Conservation (phyloP, 805 yeast species). For the Candida multigemmis region DNA sequence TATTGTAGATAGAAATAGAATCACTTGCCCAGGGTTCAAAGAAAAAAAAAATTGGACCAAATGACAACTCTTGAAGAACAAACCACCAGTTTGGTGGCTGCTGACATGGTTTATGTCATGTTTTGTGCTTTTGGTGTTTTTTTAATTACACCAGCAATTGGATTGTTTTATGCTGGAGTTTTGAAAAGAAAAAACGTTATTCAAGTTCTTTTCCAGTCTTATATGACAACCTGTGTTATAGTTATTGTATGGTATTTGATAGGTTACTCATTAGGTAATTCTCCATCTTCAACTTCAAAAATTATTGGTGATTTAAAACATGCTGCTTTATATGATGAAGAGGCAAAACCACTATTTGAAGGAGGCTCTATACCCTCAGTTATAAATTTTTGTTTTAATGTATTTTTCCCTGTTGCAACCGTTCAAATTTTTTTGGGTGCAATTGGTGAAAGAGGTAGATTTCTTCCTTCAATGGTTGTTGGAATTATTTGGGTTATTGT, state of each 20-base stretch:
- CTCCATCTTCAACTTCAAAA: conserved; percentile 18
- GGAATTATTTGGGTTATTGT: conserved; percentile 32
- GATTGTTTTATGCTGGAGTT: conserved; percentile 35
- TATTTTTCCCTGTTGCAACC: conserved; percentile 39
- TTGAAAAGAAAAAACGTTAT: conserved; percentile 33
- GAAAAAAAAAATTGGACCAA: neutral
- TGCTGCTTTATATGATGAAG: conserved; percentile 31
- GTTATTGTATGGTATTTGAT: conserved; percentile 36
- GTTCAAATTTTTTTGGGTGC: conserved; percentile 40
- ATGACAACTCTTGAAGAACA: conserved; percentile 16
- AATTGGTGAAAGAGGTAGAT: conserved; percentile 32
- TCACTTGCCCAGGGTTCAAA: no score
- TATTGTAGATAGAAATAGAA: no score
- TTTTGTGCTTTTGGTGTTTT: conserved; percentile 40
- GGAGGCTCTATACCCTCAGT: conserved; percentile 43
- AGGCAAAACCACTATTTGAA: conserved; percentile 29
- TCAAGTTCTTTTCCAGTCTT: conserved; percentile 35
- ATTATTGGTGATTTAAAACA: conserved; percentile 25
- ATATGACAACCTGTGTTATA: conserved; percentile 29
- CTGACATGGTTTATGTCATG: conserved; percentile 43
- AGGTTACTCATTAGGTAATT: conserved; percentile 36
- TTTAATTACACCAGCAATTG: conserved; percentile 38
- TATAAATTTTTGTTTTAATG: conserved; percentile 33
- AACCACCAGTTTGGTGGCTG: conserved; percentile 24
- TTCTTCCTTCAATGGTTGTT: conserved; percentile 31